Percentiles rank a stretch among this genome's conserved stretches.
Conservation (phyloP, 345 rosid genomes). For the Cardamine resedifolia region DNA sequence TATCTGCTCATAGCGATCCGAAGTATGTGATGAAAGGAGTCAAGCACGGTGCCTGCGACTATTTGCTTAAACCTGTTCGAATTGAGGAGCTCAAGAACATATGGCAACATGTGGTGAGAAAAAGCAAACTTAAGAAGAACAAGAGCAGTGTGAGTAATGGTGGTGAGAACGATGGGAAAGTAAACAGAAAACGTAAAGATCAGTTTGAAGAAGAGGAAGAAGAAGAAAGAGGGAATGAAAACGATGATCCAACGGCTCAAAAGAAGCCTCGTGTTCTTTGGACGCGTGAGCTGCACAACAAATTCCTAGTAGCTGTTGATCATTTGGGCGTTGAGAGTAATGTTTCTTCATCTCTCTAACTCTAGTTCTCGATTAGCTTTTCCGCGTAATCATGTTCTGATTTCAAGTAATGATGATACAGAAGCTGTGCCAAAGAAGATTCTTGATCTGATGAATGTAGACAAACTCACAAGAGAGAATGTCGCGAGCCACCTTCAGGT, state of each 20-base stretch:
- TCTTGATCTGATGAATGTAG: slow-evolving; percentile 89
- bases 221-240: slow-evolving; percentile 59
- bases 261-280: slow-evolving; percentile 90
- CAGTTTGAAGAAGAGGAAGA: slow-evolving; percentile 49
- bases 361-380: background rate
- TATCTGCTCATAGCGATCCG: slow-evolving; percentile 76
- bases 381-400: background rate
- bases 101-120: slow-evolving; percentile 94
- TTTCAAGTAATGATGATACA: slow-evolving; percentile 40
- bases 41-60: slow-evolving; percentile 91
- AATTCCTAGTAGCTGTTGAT: slow-evolving; percentile 73
- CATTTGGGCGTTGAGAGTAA: slow-evolving; percentile 83
- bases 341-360: slow-evolving; percentile 28
- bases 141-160: slow-evolving; percentile 39
- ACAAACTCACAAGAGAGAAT: slow-evolving; percentile 81
- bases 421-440: slow-evolving; percentile 96
- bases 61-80: slow-evolving; percentile 83
- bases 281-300: slow-evolving; percentile 75
- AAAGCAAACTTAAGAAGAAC: slow-evolving; percentile 55
- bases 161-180: slow-evolving; percentile 47
- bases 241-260: slow-evolving; percentile 60
- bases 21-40: slow-evolving; percentile 88
- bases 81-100: slow-evolving; percentile 88
- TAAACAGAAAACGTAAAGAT: slow-evolving; percentile 67
- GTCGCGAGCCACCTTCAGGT: slow-evolving; percentile 97